Base-by-base conservation (phyloP, 345 rosid species). In the Eucalyptus caleyi region DNA sequence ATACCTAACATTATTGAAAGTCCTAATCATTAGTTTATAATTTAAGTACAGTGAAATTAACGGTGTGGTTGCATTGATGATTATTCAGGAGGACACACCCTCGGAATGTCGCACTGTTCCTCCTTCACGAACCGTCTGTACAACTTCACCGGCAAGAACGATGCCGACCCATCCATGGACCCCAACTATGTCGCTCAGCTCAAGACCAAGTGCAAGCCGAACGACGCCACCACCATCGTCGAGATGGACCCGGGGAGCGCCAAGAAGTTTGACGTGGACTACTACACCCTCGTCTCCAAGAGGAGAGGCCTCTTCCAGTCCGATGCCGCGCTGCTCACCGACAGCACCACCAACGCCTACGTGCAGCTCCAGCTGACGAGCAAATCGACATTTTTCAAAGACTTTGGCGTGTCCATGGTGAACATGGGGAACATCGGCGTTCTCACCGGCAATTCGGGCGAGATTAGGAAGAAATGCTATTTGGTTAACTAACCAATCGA, bases 241-340 rank as follows among this genome's bases (percentile, higher is more conserved):
- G 96, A 95, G 86, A 95, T 96, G 97, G 97, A 96, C 89, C 98
- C 97, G 1, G 97, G 97, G 40, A 96, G 97, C 87, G 90, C 87
- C 87, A 92, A 54, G 92, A 93, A 92, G 50, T 96, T 96, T 34
- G 98, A 96, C 72, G 80, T 42, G 12, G 85, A 88, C 65, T 96
- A 96, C 90, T 95, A 42, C 91, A 91, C 86, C 8, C 90, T 92
- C 19, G 96, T 95, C 15, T 49, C 91, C 4, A 93, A 96, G 90
- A 94, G 96, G 87, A 93, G 97, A 65, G 97, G 96, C 45, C 90
- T 95, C 27, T 94, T 96, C 83, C 89, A 92, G 45, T 96, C 97
- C 2, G 98, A 96, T 87, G 94, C 96, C 8, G 95, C 97, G 67
- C 95, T 96, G 62, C 93, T 94, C n/a, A 89, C 92, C 40, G 77